Conservation (phyloP, 805 yeast genomes). For the Candida sithepensis region DNA sequence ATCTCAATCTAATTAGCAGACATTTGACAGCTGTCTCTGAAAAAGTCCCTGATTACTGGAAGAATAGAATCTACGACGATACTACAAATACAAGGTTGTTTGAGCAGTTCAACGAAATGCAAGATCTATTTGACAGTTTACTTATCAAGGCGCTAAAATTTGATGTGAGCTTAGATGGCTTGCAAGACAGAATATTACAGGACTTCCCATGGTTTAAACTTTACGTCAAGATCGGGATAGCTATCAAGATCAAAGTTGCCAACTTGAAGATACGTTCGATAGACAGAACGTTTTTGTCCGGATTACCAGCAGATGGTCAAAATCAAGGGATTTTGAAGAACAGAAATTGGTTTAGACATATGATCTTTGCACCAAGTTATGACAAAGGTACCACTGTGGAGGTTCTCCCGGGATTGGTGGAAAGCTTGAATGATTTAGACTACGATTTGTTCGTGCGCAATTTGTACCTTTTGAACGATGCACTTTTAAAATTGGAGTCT, state of each 20-base stretch:
- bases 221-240: conserved; percentile 54
- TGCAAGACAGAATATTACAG: conserved; percentile 48
- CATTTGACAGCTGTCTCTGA: conserved; percentile 31
- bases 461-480: conserved; percentile 8
- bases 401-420: conserved; percentile 57
- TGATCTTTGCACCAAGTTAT: conserved; percentile 58
- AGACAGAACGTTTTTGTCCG: conserved; percentile 50
- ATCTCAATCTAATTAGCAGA: conserved; percentile 39
- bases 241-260: conserved; percentile 51
- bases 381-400: conserved; percentile 47
- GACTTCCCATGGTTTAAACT: conserved; percentile 81
- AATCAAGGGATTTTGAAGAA: conserved; percentile 41
- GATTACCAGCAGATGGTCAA: not conserved
- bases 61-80: conserved; percentile 15
- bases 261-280: conserved; percentile 52
- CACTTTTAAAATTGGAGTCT: conserved; percentile 10
- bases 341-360: conserved; percentile 61
- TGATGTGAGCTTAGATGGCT: conserved; percentile 20
- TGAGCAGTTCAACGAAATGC: conserved; percentile 9
- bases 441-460: conserved; percentile 30
- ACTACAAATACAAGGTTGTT: conserved; percentile 22
- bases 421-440: conserved; percentile 47
- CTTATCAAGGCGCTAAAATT: conserved; percentile 12
- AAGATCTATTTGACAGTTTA: conserved; percentile 7
- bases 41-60: conserved; percentile 32